Percentiles rank a stretch among this genome's conserved stretches.
Conservation (phyloP, 805 yeast genomes). For the Suhomyces pyralidae region DNA sequence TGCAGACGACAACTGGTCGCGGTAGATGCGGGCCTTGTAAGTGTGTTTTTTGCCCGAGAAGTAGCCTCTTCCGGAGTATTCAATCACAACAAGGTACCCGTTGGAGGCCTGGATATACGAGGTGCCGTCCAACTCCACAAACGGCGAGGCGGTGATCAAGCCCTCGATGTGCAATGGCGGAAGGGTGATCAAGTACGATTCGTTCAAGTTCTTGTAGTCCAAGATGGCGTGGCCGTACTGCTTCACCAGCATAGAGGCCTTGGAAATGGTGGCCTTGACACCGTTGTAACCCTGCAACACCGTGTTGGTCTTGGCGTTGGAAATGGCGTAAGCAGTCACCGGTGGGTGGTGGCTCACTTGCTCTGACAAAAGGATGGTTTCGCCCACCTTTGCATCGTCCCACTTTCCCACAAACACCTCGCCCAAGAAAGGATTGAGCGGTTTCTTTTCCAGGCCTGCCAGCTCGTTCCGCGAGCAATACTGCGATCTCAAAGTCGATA, state of each 20-base stretch:
- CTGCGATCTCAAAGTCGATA: constrained; percentile 87
- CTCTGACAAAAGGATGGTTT: constrained; percentile 76
- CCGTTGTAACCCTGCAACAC: constrained; percentile 86
- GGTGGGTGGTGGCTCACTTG: constrained; percentile 99
- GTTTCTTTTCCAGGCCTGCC: constrained; percentile 95
- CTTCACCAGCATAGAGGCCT: constrained; percentile 76
- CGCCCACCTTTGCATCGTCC: constrained; percentile 61
- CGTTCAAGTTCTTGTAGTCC: constrained; percentile 58
- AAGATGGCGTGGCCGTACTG: constrained; percentile 90
- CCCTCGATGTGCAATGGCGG: constrained; percentile 97
- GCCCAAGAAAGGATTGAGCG: constrained; percentile 93
- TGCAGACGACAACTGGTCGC: constrained; percentile 46
- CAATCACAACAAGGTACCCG: constrained; percentile 72
- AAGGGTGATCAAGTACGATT: constrained; percentile 74
- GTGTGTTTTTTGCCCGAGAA: constrained; percentile 92
- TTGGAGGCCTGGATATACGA: constrained; percentile 79
- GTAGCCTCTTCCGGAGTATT: constrained; percentile 90
- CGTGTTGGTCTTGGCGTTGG: constrained; percentile 68
- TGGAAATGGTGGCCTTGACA: constrained; percentile 76
- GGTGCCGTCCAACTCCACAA: constrained; percentile 88
- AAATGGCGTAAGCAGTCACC: constrained; percentile 84
- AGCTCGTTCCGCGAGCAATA: constrained; percentile 89
- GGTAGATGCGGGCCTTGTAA: constrained; percentile 79
- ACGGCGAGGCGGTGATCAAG: constrained; percentile 84
- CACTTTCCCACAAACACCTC: constrained; percentile 91